Conservation (phyloP, 345 rosid genomes). For the Arabidopsis thaliana region TAIR10.1 NC_003074.8:861001-861500, state of each 20-base stretch:
- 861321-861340: conserved; percentile 56
- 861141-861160: conserved; percentile 58
- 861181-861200: conserved; percentile 59
- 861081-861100: conserved; percentile 63
- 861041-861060: conserved; percentile 55
- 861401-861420: conserved; percentile 56
- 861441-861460: conserved; percentile 58
- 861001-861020: conserved; percentile 50
- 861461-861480: conserved; percentile 80
- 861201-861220: conserved; percentile 59
- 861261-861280: conserved; percentile 50
- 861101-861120: conserved; percentile 59
- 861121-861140: conserved; percentile 51
- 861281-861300: conserved; percentile 67
- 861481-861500: conserved; percentile 72
- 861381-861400: conserved; percentile 63
- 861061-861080: conserved; percentile 51
- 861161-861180: conserved; percentile 65
- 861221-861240: conserved; percentile 51
- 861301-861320: conserved; percentile 68
- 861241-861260: conserved; percentile 54
- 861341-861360: conserved; percentile 55
- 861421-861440: conserved; percentile 57
- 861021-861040: conserved; percentile 57
- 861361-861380: conserved; percentile 58